Evolutionary conservation across 805 yeast species (phyloP).

Genomic region (Suhomyces tanzawaensis): DNA sequence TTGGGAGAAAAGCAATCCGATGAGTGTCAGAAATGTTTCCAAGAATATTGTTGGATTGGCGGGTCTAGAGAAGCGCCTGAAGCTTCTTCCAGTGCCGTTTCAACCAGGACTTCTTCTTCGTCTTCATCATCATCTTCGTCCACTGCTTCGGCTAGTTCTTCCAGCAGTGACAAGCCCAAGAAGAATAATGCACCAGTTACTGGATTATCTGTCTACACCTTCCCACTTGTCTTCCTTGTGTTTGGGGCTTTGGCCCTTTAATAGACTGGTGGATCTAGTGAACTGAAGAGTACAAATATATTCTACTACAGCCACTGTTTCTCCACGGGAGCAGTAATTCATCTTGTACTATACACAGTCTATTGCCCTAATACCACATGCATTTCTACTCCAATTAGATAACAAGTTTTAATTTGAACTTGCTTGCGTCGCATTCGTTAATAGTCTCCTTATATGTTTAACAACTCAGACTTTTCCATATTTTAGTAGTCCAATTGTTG

Average conservation of each 20-base stretch:
- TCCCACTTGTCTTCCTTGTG: not conserved
- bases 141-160: slow-evolving; percentile 2
- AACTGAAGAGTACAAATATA: too few relatives aligned
- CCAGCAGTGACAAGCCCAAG: slow-evolving; percentile 2
- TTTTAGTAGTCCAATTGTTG: too few relatives aligned
- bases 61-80: slow-evolving; percentile 13
- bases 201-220: not conserved
- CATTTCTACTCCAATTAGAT: too few relatives aligned
- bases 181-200: slow-evolving; percentile 3
- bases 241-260: slow-evolving; percentile 1
- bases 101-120: slow-evolving; percentile 2
- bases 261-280: not conserved
- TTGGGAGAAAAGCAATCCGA: slow-evolving; percentile 18
- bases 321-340: too few relatives aligned
- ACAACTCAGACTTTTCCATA: too few relatives aligned
- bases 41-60: slow-evolving; percentile 22
- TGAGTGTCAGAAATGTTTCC: slow-evolving; percentile 21
- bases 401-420: too few relatives aligned
- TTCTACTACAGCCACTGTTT: too few relatives aligned
- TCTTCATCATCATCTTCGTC: not conserved
- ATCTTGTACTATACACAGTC: too few relatives aligned
- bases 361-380: too few relatives aligned
- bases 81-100: slow-evolving; percentile 4
- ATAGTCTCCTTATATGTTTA: too few relatives aligned
- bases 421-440: too few relatives aligned